Evolutionary conservation across 2,329 filamentous ascomycete species (phyloP).

Genomic region (Camptophora hylomeconis): DNA sequence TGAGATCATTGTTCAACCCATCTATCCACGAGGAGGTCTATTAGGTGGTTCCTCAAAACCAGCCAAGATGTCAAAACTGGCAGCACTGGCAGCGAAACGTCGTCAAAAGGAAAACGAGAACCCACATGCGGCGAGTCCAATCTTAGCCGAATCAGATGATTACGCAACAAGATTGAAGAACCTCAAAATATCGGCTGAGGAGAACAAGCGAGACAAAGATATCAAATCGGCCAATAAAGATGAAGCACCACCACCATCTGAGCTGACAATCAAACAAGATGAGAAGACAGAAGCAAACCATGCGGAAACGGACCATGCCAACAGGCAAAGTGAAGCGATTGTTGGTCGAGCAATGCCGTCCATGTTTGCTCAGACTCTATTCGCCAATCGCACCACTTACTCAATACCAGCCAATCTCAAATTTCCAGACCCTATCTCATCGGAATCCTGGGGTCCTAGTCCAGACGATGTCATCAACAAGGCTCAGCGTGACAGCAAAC

Average conservation of each 20-base stretch:
- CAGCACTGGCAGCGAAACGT: conserved; percentile 77
- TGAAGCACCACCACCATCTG: background rate
- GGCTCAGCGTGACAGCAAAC: conserved; percentile 72
- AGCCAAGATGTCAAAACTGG: conserved; percentile 75
- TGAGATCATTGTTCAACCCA: conserved; percentile 47
- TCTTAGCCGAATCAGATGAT: conserved; percentile 7
- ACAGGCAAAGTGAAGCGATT: background rate
- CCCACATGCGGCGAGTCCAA: conserved; percentile 19
- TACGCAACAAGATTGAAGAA: conserved; percentile 13
- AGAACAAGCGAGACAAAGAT: conserved; percentile 16
- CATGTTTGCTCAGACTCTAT: conserved; percentile 14
- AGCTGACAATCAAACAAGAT: background rate
- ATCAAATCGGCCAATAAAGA: too few species aligned
- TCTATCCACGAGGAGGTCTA: conserved; percentile 51
- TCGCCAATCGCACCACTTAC: conserved; percentile 9
- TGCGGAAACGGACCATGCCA: conserved; percentile 2
- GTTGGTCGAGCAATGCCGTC: conserved; percentile 9
- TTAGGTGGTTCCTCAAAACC: conserved; percentile 60
- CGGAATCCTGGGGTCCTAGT: conserved; percentile 69
- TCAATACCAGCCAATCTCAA: conserved; percentile 21
- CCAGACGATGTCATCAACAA: conserved; percentile 80
- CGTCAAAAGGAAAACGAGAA: conserved; percentile 56
- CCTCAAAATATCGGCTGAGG: too few species aligned
- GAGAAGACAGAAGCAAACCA: background rate
- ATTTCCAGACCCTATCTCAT: conserved; percentile 22